Conservation (phyloP, 768 basidiomycete species). For the Pulveroboletus ravenelii region DNA sequence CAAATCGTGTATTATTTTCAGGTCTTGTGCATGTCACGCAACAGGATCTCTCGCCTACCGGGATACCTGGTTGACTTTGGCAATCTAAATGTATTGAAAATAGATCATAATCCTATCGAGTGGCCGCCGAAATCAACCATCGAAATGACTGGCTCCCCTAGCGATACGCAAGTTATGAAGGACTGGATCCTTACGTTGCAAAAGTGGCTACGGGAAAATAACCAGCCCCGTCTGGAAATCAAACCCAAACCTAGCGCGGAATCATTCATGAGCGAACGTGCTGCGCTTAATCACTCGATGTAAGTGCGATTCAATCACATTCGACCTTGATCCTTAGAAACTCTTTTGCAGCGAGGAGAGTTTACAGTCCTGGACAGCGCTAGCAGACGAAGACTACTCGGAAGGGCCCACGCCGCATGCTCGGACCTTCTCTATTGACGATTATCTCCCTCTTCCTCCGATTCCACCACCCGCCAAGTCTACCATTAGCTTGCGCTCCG, state of each 20-base stretch:
- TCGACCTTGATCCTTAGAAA: constrained; percentile 2
- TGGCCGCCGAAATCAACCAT: constrained; percentile 76
- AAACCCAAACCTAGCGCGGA: constrained; percentile 41
- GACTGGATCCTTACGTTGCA: constrained; percentile 72
- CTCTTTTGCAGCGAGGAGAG: constrained; percentile 33
- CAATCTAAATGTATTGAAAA: constrained; percentile 71
- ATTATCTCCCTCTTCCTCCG: constrained; percentile 44
- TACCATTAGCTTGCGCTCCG: constrained; percentile 22
- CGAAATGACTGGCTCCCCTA: constrained; percentile 37
- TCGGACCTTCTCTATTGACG: constrained; percentile 59
- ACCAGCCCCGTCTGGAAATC: constrained; percentile 29
- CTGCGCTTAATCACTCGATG: constrained; percentile 32
- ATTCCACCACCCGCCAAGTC: constrained; percentile 24
- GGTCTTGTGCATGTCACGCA: constrained; percentile 85
- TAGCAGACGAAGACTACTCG: constrained; percentile 33
- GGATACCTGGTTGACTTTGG: constrained; percentile 70
- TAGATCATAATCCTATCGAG: constrained; percentile 89
- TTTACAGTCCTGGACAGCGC: constrained; percentile 43
- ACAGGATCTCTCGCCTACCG: constrained; percentile 78
- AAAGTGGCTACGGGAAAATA: constrained; percentile 66
- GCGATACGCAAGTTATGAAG: constrained; percentile 51
- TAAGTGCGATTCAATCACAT: constrained; percentile 8
- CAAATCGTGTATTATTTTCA: constrained; percentile 28
- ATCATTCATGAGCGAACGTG: constrained; percentile 44
- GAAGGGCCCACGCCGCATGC: constrained; percentile 45